Base-by-base conservation (phyloP, 768 basidiomycete species). In the Cantharellus cinnabarinus region DNA sequence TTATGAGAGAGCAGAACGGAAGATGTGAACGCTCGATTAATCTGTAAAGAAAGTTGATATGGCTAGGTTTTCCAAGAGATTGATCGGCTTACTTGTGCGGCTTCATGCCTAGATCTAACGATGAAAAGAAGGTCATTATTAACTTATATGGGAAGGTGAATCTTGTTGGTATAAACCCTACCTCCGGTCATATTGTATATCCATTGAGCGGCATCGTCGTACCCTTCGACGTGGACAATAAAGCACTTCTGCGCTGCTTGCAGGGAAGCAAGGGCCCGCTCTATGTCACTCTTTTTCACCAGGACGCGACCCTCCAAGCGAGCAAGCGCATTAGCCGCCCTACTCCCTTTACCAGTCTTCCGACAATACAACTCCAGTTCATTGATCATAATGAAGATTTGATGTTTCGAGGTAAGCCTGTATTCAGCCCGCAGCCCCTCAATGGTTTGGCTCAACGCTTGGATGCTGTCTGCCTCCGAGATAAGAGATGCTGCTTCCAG, bases 111-210 rank as follows among this genome's bases (percentile, higher is more conserved):
- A 54, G 14, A 37, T 54, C 52, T 54, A 14, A 7, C 14, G 35
- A 37, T 10, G 20, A 29, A 29, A 29, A 29, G 20, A 29, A 29
- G 20, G 20, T 29, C 20, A 29, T 29, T 29, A 29, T 29, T 29
- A 29, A 29, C 20, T 29, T 29, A 29, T 29, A 29, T 29, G 20
- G 20, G 20, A 29, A 29, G 20, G 20, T 29, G 20, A 29, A 29
- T 29, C 20, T 29, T 29, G 20, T 29, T 48, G 41, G 55, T 59
- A 63, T 61, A 57, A 35, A 63, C 10, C 35, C 10, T 54, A 50
- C 61, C 63, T 5, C 62, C 63, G 7, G 63, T 59, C 38, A 63
- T 62, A 41, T 63, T 63, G 42, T 63, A 63, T 5, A 63, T 42
- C 63, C 63, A 63, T 50, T 53, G 44, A 5, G 58, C 58, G 4